Percentiles rank a stretch among this genome's conserved stretches.
These are phyloP conservation scores for Auricularia cornea DNA, from an alignment of 768 basidiomycete species.

Conservation along the genomic window DNA sequence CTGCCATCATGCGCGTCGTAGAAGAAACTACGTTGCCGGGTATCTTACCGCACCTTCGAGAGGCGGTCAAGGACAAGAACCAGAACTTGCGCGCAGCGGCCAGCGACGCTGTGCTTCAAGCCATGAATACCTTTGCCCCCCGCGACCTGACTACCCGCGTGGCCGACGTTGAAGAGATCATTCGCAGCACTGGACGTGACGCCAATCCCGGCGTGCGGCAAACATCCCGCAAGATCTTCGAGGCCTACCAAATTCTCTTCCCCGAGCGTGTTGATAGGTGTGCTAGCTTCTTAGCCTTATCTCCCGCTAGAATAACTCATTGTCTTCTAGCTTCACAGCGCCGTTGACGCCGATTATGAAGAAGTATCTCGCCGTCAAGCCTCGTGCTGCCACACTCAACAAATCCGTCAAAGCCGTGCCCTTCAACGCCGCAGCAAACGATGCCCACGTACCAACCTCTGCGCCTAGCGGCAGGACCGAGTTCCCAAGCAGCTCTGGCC, in stretches of 20 bases:
- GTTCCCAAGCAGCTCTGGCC: not conserved
- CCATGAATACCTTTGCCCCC: slow-evolving; percentile 69
- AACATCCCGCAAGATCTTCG: slow-evolving; percentile 60
- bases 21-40: slow-evolving; percentile 59
- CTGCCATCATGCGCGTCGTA: slow-evolving; percentile 52
- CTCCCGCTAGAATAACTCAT: slow-evolving; percentile 4
- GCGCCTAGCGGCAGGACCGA: not conserved
- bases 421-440: not conserved
- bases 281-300: slow-evolving; percentile 3
- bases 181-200: slow-evolving; percentile 60
- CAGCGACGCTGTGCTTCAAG: slow-evolving; percentile 56
- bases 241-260: slow-evolving; percentile 62
- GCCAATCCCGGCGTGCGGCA: slow-evolving; percentile 69
- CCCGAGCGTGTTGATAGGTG: slow-evolving; percentile 63
- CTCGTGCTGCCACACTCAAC: not conserved
- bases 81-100: slow-evolving; percentile 51
- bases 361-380: slow-evolving; percentile 58
- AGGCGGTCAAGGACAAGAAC: slow-evolving; percentile 60
- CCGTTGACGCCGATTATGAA: slow-evolving; percentile 70
- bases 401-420: not conserved
- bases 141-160: slow-evolving; percentile 72
- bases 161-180: slow-evolving; percentile 59
- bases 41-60: slow-evolving; percentile 52
- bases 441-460: not conserved
- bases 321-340: slow-evolving; percentile 47